Evolutionary conservation across 2,329 filamentous ascomycete species (phyloP), one percentile per base, ranked within the genome.

Genomic region (Beauveria bassiana): DNA sequence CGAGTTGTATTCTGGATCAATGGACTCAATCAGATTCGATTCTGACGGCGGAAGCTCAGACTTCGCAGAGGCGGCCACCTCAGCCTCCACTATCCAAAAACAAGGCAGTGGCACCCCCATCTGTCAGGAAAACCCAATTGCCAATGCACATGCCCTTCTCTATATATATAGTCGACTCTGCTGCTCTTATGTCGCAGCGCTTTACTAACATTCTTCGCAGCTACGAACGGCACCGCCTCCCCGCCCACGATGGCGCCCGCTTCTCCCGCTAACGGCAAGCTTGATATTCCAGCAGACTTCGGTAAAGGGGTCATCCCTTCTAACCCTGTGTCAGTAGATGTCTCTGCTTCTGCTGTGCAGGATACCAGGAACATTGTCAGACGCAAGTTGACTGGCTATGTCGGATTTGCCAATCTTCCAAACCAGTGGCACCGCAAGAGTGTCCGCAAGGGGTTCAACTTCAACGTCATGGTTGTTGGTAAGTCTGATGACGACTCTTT

Each of bases 391-490:
- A 98, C 95, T 56, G 95, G 95, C 73, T 99, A 98, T 72, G 95
- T 99, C 72, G 95, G 95, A 68, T 99, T 99, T 73, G 95, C 95
- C 77, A 99, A 99, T 77, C 80, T 99, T 74, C 95, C 95, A 66
- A 99, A 99, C 81, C 95, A 99, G 80, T 99, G 95, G 95, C 95
- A 99, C 83, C 93, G 95, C 78, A 99, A 99, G 89, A 97, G 93
- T 86, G 95, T 99, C 72, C 91, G 95, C 75, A 99, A 99, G 80
- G 95, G 95, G 65, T 99, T 99, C 86, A 99, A 98, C 86, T 99
- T 99, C 85, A 99, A 99, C 75, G 95, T 99, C 69, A 99, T 99
- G 95, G 95, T 99, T 78, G 95, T 99, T 79, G 95, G 95, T 98
- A 83, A 73, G 93, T 61, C 61, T 46, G 40, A 5, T 53, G 10